These are phyloP conservation scores for Sporothrix euskadiensis DNA, from an alignment of 2,329 filamentous ascomycete species.

Conservation along the genomic window DNA sequence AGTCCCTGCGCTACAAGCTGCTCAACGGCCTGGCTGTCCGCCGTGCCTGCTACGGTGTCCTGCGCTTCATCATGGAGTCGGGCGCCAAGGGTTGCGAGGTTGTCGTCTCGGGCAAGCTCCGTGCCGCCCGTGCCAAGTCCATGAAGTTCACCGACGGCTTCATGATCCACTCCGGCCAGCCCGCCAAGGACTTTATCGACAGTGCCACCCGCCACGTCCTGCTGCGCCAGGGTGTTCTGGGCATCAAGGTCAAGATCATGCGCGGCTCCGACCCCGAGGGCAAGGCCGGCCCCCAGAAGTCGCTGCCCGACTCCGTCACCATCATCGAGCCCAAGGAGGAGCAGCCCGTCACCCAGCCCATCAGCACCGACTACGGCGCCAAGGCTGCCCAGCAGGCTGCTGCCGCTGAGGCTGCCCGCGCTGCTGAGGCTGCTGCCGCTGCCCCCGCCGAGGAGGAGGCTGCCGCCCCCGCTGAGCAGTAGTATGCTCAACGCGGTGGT, in stretches of 20 bases:
- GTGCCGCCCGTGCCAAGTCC: conserved; percentile 98
- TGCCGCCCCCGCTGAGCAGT: conserved; percentile 52
- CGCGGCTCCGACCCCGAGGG: conserved; percentile 98
- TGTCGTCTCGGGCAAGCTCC: conserved; percentile 98
- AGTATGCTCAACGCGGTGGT: conserved; percentile 37
- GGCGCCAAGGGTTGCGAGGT: conserved; percentile 99
- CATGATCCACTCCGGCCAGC: conserved; percentile 99
- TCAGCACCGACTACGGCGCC: conserved; percentile 97
- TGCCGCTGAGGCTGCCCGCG: conserved; percentile 61
- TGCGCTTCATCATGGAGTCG: conserved; percentile 99
- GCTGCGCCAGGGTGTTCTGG: conserved; percentile 98
- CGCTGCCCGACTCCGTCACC: conserved; percentile 96
- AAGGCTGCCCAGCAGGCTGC: conserved; percentile 72
- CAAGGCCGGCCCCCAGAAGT: conserved; percentile 97
- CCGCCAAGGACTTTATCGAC: conserved; percentile 99
- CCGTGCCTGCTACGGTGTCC: conserved; percentile 99
- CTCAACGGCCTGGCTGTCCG: conserved; percentile 99
- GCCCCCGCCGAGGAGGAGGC: conserved; percentile 56
- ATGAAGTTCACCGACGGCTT: conserved; percentile 99
- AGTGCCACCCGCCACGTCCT: conserved; percentile 97
- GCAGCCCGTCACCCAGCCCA: conserved; percentile 88
- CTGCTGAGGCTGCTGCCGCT: conserved; percentile 47
- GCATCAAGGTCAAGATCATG: conserved; percentile 99
- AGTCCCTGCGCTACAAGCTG: conserved; percentile 99
- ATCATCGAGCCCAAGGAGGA: conserved; percentile 99